Conservation (phyloP, 1,284 basidiomycete species). For the Heterobasidion parviporum region DNA sequence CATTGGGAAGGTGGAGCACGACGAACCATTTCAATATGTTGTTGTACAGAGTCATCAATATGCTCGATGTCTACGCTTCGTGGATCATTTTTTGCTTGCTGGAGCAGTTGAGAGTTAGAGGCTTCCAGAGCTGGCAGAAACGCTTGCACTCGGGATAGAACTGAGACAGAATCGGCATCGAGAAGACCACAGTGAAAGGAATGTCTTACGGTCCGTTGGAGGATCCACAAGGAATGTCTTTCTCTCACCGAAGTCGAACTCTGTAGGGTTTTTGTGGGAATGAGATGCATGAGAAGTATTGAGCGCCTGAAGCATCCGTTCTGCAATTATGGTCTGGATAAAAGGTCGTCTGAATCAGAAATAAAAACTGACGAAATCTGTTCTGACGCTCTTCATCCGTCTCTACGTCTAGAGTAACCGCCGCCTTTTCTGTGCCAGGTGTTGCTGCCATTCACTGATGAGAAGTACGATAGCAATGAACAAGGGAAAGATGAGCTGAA, state of each 20-base stretch:
- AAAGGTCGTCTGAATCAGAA: neutral
- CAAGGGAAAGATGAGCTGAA: no score
- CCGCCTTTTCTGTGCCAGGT: conserved; percentile 3
- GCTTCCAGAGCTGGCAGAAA: conserved; percentile 58
- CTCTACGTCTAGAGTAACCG: conserved; percentile 23
- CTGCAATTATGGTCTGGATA: conserved; percentile 9
- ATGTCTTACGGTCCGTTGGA: conserved; percentile 24
- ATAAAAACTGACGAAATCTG: conserved; percentile 23
- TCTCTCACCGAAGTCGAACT: conserved; percentile 21
- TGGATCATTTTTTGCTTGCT: conserved; percentile 29
- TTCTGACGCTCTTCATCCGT: conserved; percentile 23
- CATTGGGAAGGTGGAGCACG: neutral
- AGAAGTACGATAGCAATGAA: no score
- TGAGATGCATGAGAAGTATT: conserved; percentile 10
- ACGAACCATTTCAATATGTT: conserved; percentile 61
- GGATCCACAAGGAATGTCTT: conserved; percentile 19
- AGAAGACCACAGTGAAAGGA: neutral
- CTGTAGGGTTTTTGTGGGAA: neutral
- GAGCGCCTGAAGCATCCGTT: conserved; percentile 19
- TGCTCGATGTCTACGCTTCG: conserved; percentile 58
- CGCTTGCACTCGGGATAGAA: conserved; percentile 51
- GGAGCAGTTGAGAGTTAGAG: conserved; percentile 45
- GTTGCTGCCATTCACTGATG: neutral
- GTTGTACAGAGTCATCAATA: conserved; percentile 33
- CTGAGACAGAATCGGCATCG: conserved; percentile 21